A percentile compares a stretch with the other conserved stretches of the same genome.
phyloP scores from a whole-genome alignment of 2,329 filamentous ascomycete genomes.

The Lasiodiplodia citricola region DNA sequence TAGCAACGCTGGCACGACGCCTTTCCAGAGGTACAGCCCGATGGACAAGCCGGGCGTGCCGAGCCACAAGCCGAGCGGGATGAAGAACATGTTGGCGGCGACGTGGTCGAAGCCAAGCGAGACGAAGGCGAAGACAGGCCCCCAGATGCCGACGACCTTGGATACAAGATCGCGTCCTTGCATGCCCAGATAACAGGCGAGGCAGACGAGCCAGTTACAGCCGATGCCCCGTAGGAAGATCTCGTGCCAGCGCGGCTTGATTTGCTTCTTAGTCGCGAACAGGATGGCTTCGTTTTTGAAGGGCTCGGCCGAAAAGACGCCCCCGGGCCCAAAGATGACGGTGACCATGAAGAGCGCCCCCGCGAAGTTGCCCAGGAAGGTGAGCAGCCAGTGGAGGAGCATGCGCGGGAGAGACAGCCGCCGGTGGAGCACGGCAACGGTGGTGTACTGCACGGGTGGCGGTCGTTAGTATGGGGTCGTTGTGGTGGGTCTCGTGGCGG shows the following conservation, averaged over 20 bases:
- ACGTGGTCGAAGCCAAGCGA: conserved; percentile 36
- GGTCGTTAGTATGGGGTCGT: neutral
- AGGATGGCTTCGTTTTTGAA: conserved; percentile 30
- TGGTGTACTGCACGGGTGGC: conserved; percentile 19
- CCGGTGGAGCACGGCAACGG: conserved; percentile 31
- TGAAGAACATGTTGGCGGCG: conserved; percentile 38
- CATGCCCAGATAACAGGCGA: conserved; percentile 34
- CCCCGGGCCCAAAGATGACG: conserved; percentile 58
- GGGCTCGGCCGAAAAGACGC: conserved; percentile 44
- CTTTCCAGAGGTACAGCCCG: conserved; percentile 38
- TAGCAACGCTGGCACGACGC: conserved; percentile 34
- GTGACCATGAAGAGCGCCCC: conserved; percentile 56
- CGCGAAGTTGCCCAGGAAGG: conserved; percentile 57
- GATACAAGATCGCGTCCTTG: conserved; percentile 32
- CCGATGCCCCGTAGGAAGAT: conserved; percentile 35
- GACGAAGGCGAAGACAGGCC: conserved; percentile 36
- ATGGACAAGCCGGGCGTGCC: conserved; percentile 32
- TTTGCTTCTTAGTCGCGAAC: conserved; percentile 32
- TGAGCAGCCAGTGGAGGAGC: conserved; percentile 52
- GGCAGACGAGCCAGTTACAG: conserved; percentile 35
- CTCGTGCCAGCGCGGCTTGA: conserved; percentile 30
- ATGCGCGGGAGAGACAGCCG: conserved; percentile 42
- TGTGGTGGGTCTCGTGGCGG: no score
- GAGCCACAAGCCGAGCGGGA: conserved; percentile 36
- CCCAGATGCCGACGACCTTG: conserved; percentile 37